Evolutionary conservation across 1,284 basidiomycete genomes (phyloP), one percentile per base, ranked within the genome.

Genomic region (Naganishia liquefaciens): DNA sequence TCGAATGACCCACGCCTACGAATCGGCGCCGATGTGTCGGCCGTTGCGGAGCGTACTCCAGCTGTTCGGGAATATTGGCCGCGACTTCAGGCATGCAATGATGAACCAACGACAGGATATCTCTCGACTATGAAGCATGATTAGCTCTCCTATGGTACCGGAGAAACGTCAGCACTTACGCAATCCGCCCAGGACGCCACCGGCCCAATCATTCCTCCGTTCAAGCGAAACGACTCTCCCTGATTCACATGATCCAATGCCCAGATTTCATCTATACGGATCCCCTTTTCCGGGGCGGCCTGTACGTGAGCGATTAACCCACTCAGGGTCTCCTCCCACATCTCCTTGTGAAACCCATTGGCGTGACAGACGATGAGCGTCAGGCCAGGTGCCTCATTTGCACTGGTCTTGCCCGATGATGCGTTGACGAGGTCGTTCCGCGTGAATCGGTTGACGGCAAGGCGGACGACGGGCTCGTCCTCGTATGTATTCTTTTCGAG

Each of bases 311-410:
- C 70, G 21, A 81, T 62, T 2, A 90, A 73, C 42, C 80, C 70
- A 0, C 77, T 75, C 0, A 91, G 67, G 3, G 82, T 82, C 0
- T 87, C 84, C 71, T 89, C 87, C 85, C 87, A 91, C 64, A 86
- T 89, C 84, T 91, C 88, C 76, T 92, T 92, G 68, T 86, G 85
- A 70, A 93, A 86, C 9, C 91, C 90, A 75, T 88, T 92, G 1
- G 88, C 90, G 72, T 92, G 90, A 9, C 84, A 83, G 49, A 89
- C 78, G 67, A 93, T 83, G 44, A 93, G 78, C 0, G 89, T 91
- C 43, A 88, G 46, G 0, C 86, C 84, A 1, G 70, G 69, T 39
- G 62, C 71, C 19, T 69, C 72, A 21, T 44, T 49, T 10, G 27
- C 28, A 0, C 44, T 33, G 68, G 61, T 37, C 33, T 37, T 37